phyloP scores from a whole-genome alignment of 305 asterid species.

The Plantago lanceolata region DNA sequence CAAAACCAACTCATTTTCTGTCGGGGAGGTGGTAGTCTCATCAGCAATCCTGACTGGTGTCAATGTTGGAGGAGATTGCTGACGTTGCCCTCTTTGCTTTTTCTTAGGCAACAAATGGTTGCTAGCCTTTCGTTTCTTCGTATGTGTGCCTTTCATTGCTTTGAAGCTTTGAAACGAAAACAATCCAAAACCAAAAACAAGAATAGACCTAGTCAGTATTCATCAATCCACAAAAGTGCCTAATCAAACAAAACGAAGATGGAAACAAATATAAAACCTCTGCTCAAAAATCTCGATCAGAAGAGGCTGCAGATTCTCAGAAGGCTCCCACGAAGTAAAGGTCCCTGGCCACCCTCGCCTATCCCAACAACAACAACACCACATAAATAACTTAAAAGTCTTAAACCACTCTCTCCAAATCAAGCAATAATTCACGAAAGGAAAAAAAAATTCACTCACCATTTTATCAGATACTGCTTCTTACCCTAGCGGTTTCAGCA shows the following conservation, averaged over 20 bases:
- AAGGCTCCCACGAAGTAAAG: slow-evolving; percentile 95
- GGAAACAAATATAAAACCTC: slow-evolving; percentile 33
- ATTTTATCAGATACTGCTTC: slow-evolving; percentile 81
- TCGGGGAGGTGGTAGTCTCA: slow-evolving; percentile 35
- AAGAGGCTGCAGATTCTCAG: slow-evolving; percentile 61
- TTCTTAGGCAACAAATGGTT: slow-evolving; percentile 40
- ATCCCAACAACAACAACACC: slow-evolving; percentile 27
- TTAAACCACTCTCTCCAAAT: neutral
- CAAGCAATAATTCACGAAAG: neutral
- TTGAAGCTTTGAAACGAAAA: slow-evolving; percentile 35
- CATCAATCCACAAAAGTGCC: neutral
- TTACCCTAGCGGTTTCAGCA: slow-evolving; percentile 53
- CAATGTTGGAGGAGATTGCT: slow-evolving; percentile 49
- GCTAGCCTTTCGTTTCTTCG: slow-evolving; percentile 44
- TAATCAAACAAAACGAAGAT: neutral
- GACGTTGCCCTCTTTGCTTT: slow-evolving; percentile 41
- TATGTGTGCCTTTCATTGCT: slow-evolving; percentile 42
- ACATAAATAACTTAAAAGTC: slow-evolving; percentile 1
- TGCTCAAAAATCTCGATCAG: slow-evolving; percentile 79
- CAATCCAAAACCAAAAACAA: slow-evolving; percentile 20
- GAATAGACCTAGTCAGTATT: neutral
- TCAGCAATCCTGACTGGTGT: slow-evolving; percentile 46
- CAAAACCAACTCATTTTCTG: slow-evolving; percentile 27
- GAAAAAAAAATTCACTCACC: slow-evolving; percentile 47
- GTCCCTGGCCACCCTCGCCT: slow-evolving; percentile 99